phyloP scores from a whole-genome alignment of 108 stramenopile species.

The Pseudonitzschia pungens region DNA sequence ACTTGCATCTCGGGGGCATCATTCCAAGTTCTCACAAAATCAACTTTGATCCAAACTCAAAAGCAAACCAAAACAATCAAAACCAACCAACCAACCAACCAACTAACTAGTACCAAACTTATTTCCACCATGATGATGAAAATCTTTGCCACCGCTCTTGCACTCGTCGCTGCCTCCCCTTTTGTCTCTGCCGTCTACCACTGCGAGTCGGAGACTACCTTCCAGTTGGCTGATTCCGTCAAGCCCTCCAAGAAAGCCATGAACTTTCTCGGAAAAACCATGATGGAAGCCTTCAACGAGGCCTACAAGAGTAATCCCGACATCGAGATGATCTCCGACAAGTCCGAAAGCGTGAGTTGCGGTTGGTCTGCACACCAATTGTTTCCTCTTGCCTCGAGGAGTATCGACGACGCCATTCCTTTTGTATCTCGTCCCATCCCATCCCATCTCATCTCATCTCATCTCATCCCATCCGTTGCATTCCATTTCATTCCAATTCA shows the following conservation, averaged over 20 bases:
- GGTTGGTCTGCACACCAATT: no score
- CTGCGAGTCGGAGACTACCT: neutral
- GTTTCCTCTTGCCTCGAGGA: neutral
- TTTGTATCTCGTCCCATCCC: no score
- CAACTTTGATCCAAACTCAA: constrained; percentile 8
- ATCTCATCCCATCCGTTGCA: no score
- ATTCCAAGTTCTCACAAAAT: neutral
- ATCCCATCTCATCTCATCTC: no score
- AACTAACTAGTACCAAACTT: fast-evolving
- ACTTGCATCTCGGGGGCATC: no score
- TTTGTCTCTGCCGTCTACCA: neutral
- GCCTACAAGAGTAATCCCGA: neutral
- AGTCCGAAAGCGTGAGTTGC: neutral
- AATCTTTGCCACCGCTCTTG: neutral
- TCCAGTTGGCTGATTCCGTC: neutral
- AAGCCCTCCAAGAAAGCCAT: neutral
- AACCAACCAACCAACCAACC: neutral
- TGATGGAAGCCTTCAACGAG: constrained; percentile 3
- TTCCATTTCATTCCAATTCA: no score
- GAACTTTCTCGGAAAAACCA: neutral
- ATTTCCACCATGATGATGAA: constrained; percentile 7
- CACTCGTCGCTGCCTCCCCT: neutral
- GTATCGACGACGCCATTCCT: no score
- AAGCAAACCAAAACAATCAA: neutral
- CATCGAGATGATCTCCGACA: neutral